These are phyloP conservation scores for Adansonia gregorii DNA, from an alignment of 441 rosid species.

Conservation along the genomic window DNA sequence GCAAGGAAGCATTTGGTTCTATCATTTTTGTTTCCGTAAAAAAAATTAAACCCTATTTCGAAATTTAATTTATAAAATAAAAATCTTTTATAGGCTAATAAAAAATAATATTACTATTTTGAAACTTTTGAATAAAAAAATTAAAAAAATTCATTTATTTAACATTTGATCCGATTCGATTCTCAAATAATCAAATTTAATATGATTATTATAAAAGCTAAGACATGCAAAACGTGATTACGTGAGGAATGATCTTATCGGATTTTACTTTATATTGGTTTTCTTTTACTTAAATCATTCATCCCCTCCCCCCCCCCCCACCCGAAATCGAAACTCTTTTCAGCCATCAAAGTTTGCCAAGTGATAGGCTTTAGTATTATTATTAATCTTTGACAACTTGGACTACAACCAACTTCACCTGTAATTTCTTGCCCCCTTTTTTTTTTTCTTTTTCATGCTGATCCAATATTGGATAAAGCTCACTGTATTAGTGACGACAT, in stretches of 20 bases:
- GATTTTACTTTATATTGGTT: background rate
- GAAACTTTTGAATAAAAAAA: no score
- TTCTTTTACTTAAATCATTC: background rate
- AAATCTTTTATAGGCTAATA: no score
- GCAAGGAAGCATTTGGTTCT: background rate
- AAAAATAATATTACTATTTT: no score
- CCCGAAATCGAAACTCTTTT: background rate
- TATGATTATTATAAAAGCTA: no score
- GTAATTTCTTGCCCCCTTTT: background rate
- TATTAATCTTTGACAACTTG: background rate
- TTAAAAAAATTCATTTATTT: no score
- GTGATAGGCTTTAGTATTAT: background rate
- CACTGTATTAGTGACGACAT: background rate
- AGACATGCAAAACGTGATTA: background rate
- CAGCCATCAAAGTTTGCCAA: background rate
- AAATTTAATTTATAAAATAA: no score
- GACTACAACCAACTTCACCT: background rate
- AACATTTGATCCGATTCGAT: no score
- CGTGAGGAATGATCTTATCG: slow-evolving; percentile 13
- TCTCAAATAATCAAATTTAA: no score
- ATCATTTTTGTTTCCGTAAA: background rate
- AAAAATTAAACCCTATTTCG: no score
- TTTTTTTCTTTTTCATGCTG: background rate
- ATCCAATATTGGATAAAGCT: background rate
- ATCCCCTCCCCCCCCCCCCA: no score